Conservation (phyloP, 768 basidiomycete species). For the Calvatia gigantea region DNA sequence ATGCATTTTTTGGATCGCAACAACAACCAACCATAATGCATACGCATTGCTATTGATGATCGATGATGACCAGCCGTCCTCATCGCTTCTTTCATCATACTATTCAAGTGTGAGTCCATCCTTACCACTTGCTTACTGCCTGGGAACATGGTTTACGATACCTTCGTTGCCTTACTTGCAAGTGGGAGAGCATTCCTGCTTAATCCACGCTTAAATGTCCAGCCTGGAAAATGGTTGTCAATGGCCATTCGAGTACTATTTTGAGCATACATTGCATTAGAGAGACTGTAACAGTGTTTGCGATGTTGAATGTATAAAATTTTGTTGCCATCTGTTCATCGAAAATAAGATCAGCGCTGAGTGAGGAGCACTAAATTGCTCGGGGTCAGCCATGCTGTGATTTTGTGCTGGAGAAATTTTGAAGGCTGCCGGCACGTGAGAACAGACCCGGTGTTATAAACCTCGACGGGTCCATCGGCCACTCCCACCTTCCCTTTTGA, state of each 20-base stretch:
- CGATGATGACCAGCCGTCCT: too few species aligned
- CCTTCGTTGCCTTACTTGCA: slow-evolving; percentile 81
- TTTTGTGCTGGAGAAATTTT: slow-evolving; percentile 25
- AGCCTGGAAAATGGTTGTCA: slow-evolving; percentile 33
- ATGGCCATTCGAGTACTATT: slow-evolving; percentile 82
- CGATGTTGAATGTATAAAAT: background rate
- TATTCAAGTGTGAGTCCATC: slow-evolving; percentile 17
- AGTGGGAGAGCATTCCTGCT: slow-evolving; percentile 61
- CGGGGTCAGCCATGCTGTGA: background rate
- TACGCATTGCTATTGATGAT: too few species aligned
- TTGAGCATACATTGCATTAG: slow-evolving; percentile 41
- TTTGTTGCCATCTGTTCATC: background rate
- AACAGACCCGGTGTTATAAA: slow-evolving; percentile 16
- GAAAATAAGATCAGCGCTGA: too few species aligned
- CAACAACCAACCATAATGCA: background rate
- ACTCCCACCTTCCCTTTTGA: slow-evolving; percentile 24
- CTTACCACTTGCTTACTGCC: slow-evolving; percentile 66
- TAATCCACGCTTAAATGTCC: slow-evolving; percentile 80
- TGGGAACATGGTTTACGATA: slow-evolving; percentile 70
- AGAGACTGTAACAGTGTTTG: slow-evolving; percentile 12
- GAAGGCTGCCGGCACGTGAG: slow-evolving; percentile 13
- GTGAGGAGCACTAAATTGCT: too few species aligned
- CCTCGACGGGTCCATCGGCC: slow-evolving; percentile 12
- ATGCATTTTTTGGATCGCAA: background rate
- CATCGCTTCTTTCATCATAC: slow-evolving; percentile 6